Evolutionary conservation across 352 stramenopile species (phyloP).

Genomic region (Phytophthora idaei): DNA sequence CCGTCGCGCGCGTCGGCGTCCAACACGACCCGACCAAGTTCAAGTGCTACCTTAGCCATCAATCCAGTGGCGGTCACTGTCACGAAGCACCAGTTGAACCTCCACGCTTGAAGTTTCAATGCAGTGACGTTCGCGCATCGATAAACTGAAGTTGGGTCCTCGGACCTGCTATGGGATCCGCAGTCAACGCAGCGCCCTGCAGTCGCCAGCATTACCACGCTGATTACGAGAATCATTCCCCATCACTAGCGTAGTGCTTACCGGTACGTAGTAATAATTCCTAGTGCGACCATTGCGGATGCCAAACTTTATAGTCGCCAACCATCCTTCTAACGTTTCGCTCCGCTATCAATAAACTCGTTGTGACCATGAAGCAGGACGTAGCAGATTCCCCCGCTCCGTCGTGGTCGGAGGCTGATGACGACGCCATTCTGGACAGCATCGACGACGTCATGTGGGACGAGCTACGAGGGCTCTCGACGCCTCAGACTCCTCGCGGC

Average conservation of each 20-base stretch:
- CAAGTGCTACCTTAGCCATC: slow-evolving; percentile 21
- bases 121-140: slow-evolving; percentile 1
- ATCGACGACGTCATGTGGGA: slow-evolving; percentile 32
- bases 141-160: slow-evolving; percentile 25
- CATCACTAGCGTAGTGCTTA: not conserved
- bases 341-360: slow-evolving; percentile 11
- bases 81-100: too few species aligned
- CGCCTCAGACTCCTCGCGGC: slow-evolving; percentile 1
- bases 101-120: not conserved
- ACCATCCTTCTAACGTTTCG: too few species aligned
- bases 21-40: slow-evolving; percentile 6
- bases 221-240: slow-evolving; percentile 9
- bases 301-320: too few species aligned
- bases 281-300: not conserved
- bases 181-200: slow-evolving; percentile 4
- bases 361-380: slow-evolving; percentile 20
- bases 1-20: not conserved
- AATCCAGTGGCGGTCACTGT: slow-evolving; percentile 13
- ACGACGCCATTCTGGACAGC: slow-evolving; percentile 12
- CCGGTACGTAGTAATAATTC: not conserved
- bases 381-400: not conserved
- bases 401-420: slow-evolving; percentile 3
- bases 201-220: not conserved
- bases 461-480: slow-evolving; percentile 13
- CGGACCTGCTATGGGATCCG: not conserved